Evolutionary conservation across 306 rosid species (phyloP).

Genomic region (Lathyrus oleraceus): DNA sequence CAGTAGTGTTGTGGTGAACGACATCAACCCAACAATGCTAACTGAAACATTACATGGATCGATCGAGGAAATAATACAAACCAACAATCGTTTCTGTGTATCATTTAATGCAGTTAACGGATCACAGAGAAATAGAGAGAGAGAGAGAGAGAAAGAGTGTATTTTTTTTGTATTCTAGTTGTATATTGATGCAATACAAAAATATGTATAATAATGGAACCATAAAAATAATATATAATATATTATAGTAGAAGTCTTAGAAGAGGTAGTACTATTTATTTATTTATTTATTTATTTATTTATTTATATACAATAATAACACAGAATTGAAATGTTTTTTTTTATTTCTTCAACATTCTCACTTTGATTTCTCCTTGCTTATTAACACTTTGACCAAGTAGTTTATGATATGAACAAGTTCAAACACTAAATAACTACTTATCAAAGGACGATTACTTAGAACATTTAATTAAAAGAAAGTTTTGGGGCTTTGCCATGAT

Average conservation of each 20-base stretch:
- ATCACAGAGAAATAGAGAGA: not conserved
- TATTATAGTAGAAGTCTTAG: no score
- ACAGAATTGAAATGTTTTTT: slow-evolving; percentile 44
- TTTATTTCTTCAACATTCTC: slow-evolving; percentile 22
- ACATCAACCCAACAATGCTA: slow-evolving; percentile 49
- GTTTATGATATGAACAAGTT: not conserved
- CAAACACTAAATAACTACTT: slow-evolving; percentile 23
- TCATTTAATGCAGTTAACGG: slow-evolving; percentile 38
- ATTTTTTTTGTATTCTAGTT: no score
- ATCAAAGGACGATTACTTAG: not conserved
- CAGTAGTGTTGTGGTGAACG: slow-evolving; percentile 38
- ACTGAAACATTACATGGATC: slow-evolving; percentile 39
- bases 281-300: no score
- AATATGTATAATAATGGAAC: no score
- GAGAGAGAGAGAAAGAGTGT: slow-evolving; percentile 29
- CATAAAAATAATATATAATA: no score
- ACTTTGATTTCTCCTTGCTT: no score
- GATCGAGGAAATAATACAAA: slow-evolving; percentile 28
- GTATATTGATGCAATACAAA: no score
- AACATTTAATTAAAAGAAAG: not conserved
- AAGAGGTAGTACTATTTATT: no score
- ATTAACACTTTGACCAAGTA: no score
- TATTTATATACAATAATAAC: not conserved
- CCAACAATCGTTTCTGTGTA: slow-evolving; percentile 46
- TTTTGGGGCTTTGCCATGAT: slow-evolving; percentile 23